Conservation (phyloP, 169 alveolate genomes). For the Cryptosporidium felis region DNA sequence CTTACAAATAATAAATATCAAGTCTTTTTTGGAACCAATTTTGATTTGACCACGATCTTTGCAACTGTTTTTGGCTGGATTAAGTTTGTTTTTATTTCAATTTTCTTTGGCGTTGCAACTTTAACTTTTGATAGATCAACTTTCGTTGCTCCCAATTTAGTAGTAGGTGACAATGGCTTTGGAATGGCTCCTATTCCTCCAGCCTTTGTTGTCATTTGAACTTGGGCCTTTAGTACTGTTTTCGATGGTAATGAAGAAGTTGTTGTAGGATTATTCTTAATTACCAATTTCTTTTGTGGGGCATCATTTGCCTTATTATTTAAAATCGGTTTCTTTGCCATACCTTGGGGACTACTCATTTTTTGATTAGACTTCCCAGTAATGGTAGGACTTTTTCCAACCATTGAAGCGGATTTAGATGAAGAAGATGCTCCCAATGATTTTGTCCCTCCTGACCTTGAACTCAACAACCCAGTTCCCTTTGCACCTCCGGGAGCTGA, state of each 20-base stretch:
- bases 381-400: too few relatives aligned
- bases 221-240: slow-evolving; percentile 6
- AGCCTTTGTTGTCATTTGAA: not conserved
- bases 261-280: not conserved
- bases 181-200: not conserved
- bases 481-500: not conserved
- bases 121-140: slow-evolving; percentile 28
- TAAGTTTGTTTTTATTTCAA: slow-evolving; percentile 44
- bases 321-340: too few relatives aligned
- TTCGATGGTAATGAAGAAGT: not conserved
- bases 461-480: too few relatives aligned
- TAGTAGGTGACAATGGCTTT: not conserved
- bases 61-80: slow-evolving; percentile 38
- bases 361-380: too few relatives aligned
- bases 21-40: slow-evolving; percentile 52
- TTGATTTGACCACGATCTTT: slow-evolving; percentile 7
- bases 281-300: not conserved
- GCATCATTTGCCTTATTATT: not conserved
- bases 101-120: slow-evolving; percentile 22
- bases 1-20: too few relatives aligned
- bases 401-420: too few relatives aligned
- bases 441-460: too few relatives aligned
- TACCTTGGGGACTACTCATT: too few relatives aligned
- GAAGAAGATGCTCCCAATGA: too few relatives aligned
- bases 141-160: not conserved